Evolutionary conservation across 768 basidiomycete genomes (phyloP), one percentile per base, ranked within the genome.

Genomic region (Collybia mongolica): DNA sequence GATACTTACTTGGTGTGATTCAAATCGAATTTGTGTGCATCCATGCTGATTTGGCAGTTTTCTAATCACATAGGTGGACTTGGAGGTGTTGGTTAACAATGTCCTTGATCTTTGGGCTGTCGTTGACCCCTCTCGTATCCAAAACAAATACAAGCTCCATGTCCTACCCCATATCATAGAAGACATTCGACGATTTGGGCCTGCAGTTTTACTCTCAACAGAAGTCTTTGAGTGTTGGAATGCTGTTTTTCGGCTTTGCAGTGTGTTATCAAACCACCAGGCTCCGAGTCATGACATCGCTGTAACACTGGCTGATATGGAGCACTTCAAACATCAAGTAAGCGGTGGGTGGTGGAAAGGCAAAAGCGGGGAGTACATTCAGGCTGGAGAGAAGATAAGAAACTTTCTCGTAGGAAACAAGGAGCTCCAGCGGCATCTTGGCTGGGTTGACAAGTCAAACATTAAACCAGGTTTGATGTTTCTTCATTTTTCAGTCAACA

Each of bases 161-260:
- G 39, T 67, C 0, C 52, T 69, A 4, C 28, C 56, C 0, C 69
- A 71, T 35, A 37, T 70, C 1, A 17, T 39, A 1, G 58, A 65
- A 6, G 66, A 71, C 44, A 59, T 66, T n/a, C 24, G 23, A 0
- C 51, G 58, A 0, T 67, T 60, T 38, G 66, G 69, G 3, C 68
- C 69, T 1, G 47, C 60, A 0, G 57, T 71, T 8, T 46, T 58
- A 0, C 46, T 44, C 24, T 56, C 65, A 1, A 69, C 69, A 0
- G 67, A 70, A 29, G 51, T 56, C 1, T 74, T 66, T 45, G 72
- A 75, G 45, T 68, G 64, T 45, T 74, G 57, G 43, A 74, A 75
- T 55, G 67, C 65, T 0, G 54, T 75, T 7, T 73, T 74, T 44
- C 63, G 66, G 0, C 24, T 65, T 0, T 69, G 67, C 41, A 66